A percentile compares a stretch with the other conserved stretches of the same genome.
These are phyloP conservation scores for Gyrodon lividus DNA, from an alignment of 768 basidiomycete species.

Conservation along the genomic window DNA sequence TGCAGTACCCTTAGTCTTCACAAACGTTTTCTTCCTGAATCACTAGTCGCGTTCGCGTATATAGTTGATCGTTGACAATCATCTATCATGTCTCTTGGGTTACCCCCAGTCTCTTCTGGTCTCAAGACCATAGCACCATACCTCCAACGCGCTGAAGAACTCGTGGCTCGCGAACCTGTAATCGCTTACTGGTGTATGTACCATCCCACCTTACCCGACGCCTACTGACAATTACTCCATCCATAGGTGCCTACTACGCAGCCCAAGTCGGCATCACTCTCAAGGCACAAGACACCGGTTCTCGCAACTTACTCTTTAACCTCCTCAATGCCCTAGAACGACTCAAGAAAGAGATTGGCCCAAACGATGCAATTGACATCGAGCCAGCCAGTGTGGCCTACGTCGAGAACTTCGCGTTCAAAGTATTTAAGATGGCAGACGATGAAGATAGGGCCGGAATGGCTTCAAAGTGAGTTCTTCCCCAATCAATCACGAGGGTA, in stretches of 20 bases:
- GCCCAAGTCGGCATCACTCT: slow-evolving; percentile 82
- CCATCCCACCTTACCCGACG: slow-evolving; percentile 11
- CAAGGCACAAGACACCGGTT: slow-evolving; percentile 62
- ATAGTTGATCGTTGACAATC: not conserved
- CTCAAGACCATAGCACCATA: slow-evolving; percentile 75
- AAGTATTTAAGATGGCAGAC: slow-evolving; percentile 86
- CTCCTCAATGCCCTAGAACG: slow-evolving; percentile 78
- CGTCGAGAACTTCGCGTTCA: slow-evolving; percentile 92
- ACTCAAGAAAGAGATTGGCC: slow-evolving; percentile 73
- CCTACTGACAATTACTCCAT: slow-evolving; percentile 1
- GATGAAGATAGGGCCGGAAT: slow-evolving; percentile 82
- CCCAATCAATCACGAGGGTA: not conserved
- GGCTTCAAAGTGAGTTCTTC: slow-evolving; percentile 61
- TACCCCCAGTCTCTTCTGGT: slow-evolving; percentile 57
- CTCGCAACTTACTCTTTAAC: slow-evolving; percentile 66
- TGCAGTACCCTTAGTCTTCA: not conserved
- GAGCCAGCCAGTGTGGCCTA: slow-evolving; percentile 85
- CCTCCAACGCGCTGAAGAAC: slow-evolving; percentile 88
- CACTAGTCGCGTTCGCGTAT: not conserved
- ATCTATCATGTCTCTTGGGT: slow-evolving; percentile 40
- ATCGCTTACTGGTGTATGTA: slow-evolving; percentile 93
- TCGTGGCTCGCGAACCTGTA: slow-evolving; percentile 77
- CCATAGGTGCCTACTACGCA: slow-evolving; percentile 83
- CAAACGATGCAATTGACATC: slow-evolving; percentile 77
- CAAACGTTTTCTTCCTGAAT: not conserved